Conservation (phyloP, 192 early-diverging fungal species). For the Mortierella hygrophila region DNA sequence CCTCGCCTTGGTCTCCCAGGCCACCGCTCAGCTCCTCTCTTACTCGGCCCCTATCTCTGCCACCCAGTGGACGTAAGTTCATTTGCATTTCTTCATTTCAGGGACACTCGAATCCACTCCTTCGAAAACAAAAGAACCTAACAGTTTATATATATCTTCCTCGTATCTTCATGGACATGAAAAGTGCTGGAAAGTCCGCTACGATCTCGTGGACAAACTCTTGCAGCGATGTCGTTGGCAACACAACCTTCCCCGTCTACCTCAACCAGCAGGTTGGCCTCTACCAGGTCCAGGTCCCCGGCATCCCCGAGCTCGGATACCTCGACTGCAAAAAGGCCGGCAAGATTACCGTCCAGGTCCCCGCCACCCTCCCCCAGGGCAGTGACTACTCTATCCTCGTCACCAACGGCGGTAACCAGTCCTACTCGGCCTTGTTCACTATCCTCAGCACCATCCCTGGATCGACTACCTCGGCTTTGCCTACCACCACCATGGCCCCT, state of each 20-base stretch:
- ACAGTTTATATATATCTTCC: background rate
- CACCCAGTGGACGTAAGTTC: slow-evolving; percentile 29
- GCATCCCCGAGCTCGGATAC: slow-evolving; percentile 17
- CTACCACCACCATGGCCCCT: background rate
- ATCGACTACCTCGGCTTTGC: background rate
- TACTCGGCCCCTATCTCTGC: slow-evolving; percentile 26
- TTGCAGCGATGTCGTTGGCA: slow-evolving; percentile 17
- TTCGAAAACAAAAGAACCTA: background rate
- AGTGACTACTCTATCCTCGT: slow-evolving; percentile 37
- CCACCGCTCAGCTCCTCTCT: slow-evolving; percentile 21
- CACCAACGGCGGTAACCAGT: slow-evolving; percentile 22
- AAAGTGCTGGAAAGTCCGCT: slow-evolving; percentile 18
- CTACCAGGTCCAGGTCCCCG: slow-evolving; percentile 24
- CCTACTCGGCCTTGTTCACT: slow-evolving; percentile 33
- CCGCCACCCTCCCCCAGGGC: slow-evolving; percentile 26
- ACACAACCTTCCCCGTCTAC: slow-evolving; percentile 35
- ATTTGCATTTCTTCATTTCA: background rate
- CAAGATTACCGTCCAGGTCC: slow-evolving; percentile 24
- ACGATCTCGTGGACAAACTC: slow-evolving; percentile 34
- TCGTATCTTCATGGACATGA: background rate
- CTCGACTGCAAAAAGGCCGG: slow-evolving; percentile 37
- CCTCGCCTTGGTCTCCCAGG: slow-evolving; percentile 33
- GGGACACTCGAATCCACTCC: background rate
- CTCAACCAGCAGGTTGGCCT: slow-evolving; percentile 25
- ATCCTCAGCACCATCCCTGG: slow-evolving; percentile 28